phyloP scores from a whole-genome alignment of 1,139 yeast species.

The Candida frijolesensis region DNA sequence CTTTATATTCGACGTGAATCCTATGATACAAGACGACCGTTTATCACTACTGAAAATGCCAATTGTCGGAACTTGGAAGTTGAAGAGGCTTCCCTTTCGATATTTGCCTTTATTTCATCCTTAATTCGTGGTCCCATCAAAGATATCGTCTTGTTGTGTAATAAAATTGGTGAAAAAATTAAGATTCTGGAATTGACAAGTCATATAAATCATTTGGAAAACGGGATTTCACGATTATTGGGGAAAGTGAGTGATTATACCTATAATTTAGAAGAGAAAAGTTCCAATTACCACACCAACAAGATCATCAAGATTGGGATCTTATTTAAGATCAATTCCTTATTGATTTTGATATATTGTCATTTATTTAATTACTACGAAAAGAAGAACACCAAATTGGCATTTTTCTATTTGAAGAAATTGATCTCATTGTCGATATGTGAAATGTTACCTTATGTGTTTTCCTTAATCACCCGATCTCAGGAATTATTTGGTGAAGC shows the following conservation, averaged over 20 bases:
- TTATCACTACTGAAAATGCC: constrained; percentile 15
- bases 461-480: constrained; percentile 25
- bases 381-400: constrained; percentile 20
- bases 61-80: constrained; percentile 17
- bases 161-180: constrained; percentile 8
- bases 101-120: constrained; percentile 21
- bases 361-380: constrained; percentile 39
- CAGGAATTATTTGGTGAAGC: constrained; percentile 28
- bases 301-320: constrained; percentile 38
- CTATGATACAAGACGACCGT: constrained; percentile 44
- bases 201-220: constrained; percentile 31
- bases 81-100: constrained; percentile 18
- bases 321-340: constrained; percentile 29
- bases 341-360: constrained; percentile 33
- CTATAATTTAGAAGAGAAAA: constrained; percentile 26
- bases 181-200: constrained; percentile 17
- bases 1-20: constrained; percentile 28
- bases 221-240: constrained; percentile 27
- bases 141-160: constrained; percentile 9
- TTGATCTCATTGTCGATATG: constrained; percentile 26
- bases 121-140: constrained; percentile 19
- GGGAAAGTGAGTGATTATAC: constrained; percentile 31
- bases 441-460: constrained; percentile 40
- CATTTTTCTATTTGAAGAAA: constrained; percentile 33
- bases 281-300: constrained; percentile 22